Evolutionary conservation across 2,329 filamentous ascomycete genomes (phyloP), one percentile per base, ranked within the genome.

Genomic region (Diatrype stigma): DNA sequence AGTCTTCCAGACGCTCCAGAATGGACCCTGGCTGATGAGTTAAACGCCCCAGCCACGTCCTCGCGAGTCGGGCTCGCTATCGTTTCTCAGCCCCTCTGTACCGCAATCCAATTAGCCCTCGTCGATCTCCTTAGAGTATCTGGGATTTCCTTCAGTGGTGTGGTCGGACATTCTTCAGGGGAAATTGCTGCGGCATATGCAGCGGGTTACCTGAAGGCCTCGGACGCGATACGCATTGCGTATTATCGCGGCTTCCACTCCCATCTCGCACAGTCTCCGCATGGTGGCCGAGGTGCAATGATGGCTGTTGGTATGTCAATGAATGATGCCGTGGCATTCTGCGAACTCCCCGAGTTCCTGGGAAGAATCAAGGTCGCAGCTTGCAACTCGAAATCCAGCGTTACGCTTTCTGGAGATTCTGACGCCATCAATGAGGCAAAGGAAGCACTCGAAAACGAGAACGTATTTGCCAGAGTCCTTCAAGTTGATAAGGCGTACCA

Each of bases 171-270:
- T 52, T 74, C 72, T 0, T 70, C 65, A 16, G 74, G 74, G 10
- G 74, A 77, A 51, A 74, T 75, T 44, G 70, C 55, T 2, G 72
- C 73, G 19, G 73, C 73, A 0, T 75, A 72, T 50, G 63, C 70
- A 2, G 60, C 68, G 2, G 71, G 70, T 2, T 59, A 63, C 2
- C 46, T 75, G 0, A 60, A 60, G 4, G 59, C 61, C 3, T 58
- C 65, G 12, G 62, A 66, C 19, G 68, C 68, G 19, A 55, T 67
- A 16, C 57, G 68, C 6, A 52, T 60, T n/a, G 61, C 64, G 2
- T 66, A 67, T 52, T 64, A 61, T 50, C 59, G 53, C 5, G 53
- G 53, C 14, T 2, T 49, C 16, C 19, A 38, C 23, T 8, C 45
- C 14, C 10, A 50, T 3, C 22, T 48, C 5, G 45, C 48, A 17